A percentile compares a stretch with the other conserved stretches of the same genome.
Conservation (phyloP, 2,329 filamentous ascomycete genomes). For the Exophiala lecanii-corni region DNA sequence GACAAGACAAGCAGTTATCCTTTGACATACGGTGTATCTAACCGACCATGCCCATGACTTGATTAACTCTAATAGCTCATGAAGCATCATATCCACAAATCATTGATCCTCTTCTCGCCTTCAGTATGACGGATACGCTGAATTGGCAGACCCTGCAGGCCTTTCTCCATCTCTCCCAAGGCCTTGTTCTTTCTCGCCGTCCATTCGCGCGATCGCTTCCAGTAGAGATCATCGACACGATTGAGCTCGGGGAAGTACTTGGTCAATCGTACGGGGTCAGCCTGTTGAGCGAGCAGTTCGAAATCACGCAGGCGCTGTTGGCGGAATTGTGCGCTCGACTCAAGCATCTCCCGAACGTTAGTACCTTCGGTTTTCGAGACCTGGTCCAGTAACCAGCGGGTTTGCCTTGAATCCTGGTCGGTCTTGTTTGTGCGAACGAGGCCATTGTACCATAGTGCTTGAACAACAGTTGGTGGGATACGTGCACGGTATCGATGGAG, state of each 20-base stretch:
- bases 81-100: no score
- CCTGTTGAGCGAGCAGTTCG: not conserved
- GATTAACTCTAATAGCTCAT: no score
- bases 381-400: slow-evolving; percentile 39
- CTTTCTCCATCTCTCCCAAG: no score
- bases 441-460: slow-evolving; percentile 48
- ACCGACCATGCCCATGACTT: no score
- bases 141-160: no score
- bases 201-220: no score
- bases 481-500: slow-evolving; percentile 40
- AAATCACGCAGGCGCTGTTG: slow-evolving; percentile 2
- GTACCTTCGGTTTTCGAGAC: not conserved
- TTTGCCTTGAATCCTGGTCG: slow-evolving; percentile 30
- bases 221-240: slow-evolving; percentile 1
- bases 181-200: no score
- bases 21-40: no score
- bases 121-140: no score
- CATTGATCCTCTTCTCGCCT: no score
- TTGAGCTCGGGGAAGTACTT: not conserved
- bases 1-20: no score
- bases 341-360: not conserved
- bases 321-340: slow-evolving; percentile 4
- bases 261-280: not conserved
- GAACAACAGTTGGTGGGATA: slow-evolving; percentile 40
- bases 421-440: slow-evolving; percentile 41